phyloP scores from a whole-genome alignment of 2,329 filamentous ascomycete species.

The Fusarium bulbicola region DNA sequence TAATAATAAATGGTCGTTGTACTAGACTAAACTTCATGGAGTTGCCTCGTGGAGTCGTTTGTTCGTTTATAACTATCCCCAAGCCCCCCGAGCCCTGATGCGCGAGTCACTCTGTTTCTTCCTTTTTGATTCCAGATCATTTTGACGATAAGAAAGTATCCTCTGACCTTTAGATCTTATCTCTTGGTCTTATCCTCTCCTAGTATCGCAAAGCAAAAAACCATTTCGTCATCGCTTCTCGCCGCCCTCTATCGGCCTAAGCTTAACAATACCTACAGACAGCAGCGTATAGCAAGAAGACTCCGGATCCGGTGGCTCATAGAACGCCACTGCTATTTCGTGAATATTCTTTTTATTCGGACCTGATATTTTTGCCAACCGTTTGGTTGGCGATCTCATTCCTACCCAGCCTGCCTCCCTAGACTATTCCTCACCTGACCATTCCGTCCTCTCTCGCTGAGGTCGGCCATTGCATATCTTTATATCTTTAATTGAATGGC shows the following conservation, averaged over 20 bases:
- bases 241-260: conserved; percentile 22
- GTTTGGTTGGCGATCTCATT: conserved; percentile 33
- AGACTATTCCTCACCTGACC: not conserved
- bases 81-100: conserved; percentile 32
- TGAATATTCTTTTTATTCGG: conserved; percentile 20
- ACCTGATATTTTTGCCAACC: conserved; percentile 26
- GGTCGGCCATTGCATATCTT: conserved; percentile 34
- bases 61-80: conserved; percentile 35
- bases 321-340: conserved; percentile 29
- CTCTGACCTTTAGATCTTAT: conserved; percentile 15
- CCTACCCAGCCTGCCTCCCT: conserved; percentile 1
- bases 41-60: conserved; percentile 32
- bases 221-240: conserved; percentile 33
- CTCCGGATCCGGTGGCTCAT: conserved; percentile 37
- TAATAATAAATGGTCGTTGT: not conserved
- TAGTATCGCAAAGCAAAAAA: not conserved
- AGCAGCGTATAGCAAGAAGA: conserved; percentile 3
- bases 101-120: conserved; percentile 22
- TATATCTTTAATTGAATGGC: conserved; percentile 44
- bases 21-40: conserved; percentile 21
- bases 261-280: conserved; percentile 5
- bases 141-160: conserved; percentile 7
- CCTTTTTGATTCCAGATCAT: conserved; percentile 16
- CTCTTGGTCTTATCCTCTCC: conserved; percentile 15
- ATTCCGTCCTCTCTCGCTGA: conserved; percentile 19